phyloP scores from a whole-genome alignment of 768 basidiomycete species.

The Kwoniella sp. region DNA sequence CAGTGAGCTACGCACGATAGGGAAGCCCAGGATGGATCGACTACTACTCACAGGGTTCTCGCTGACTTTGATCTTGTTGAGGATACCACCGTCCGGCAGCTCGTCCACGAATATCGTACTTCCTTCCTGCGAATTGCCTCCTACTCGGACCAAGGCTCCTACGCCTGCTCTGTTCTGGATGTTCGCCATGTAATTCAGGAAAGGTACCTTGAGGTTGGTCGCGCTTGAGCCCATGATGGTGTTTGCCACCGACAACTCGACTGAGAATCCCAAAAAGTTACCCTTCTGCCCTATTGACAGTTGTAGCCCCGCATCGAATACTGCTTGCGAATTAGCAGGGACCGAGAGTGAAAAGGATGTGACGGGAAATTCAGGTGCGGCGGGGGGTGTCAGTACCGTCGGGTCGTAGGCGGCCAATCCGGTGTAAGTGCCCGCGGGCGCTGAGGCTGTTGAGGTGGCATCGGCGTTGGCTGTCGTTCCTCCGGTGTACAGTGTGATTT shows the following conservation, averaged over 20 bases:
- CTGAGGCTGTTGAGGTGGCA: slow-evolving; percentile 10
- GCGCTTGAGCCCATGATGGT: slow-evolving; percentile 61
- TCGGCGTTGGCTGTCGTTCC: slow-evolving; percentile 5
- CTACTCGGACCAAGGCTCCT: slow-evolving; percentile 68
- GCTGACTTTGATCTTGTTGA: slow-evolving; percentile 60
- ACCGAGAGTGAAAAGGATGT: slow-evolving; percentile 27
- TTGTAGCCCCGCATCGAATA: slow-evolving; percentile 18
- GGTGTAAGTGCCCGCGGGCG: slow-evolving; percentile 23
- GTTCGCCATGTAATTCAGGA: slow-evolving; percentile 78
- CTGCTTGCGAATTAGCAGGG: slow-evolving; percentile 25
- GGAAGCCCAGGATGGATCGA: no score
- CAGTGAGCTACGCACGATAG: neutral
- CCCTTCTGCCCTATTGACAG: slow-evolving; percentile 61
- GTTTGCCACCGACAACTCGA: slow-evolving; percentile 73
- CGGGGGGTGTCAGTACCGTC: slow-evolving; percentile 30
- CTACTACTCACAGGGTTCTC: slow-evolving; percentile 26
- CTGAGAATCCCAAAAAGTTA: slow-evolving; percentile 72
- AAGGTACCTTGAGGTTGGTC: slow-evolving; percentile 63
- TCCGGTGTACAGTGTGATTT: slow-evolving; percentile 20
- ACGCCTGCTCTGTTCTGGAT: slow-evolving; percentile 67
- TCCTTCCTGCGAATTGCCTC: slow-evolving; percentile 79
- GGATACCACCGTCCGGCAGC: slow-evolving; percentile 60
- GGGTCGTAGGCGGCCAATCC: slow-evolving; percentile 38
- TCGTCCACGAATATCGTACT: slow-evolving; percentile 61
- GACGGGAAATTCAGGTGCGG: slow-evolving; percentile 30